Evolutionary conservation across 192 early-diverging fungal species (phyloP).

Genomic region (Rhizoclosmatium sp.): DNA sequence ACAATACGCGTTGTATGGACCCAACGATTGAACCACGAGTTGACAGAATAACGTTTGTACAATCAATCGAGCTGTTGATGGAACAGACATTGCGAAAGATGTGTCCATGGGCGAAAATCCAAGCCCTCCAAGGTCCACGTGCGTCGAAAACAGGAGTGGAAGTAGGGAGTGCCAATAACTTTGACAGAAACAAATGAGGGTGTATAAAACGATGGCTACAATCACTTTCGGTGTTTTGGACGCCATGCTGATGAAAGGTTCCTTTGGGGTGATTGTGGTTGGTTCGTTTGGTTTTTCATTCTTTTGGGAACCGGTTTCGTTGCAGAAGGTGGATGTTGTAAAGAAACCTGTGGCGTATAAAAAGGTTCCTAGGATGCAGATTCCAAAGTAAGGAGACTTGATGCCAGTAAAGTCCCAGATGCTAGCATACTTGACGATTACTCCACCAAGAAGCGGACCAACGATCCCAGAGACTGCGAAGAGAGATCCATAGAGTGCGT

Average conservation of each 20-base stretch:
- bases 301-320: background rate
- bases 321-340: background rate
- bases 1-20: constrained; percentile 10
- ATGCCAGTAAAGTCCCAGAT: background rate
- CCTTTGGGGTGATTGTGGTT: background rate
- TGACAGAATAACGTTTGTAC: constrained; percentile 45
- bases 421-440: background rate
- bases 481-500: constrained; percentile 54
- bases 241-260: too few relatives aligned
- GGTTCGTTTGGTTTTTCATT: background rate
- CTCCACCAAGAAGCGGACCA: constrained; percentile 35
- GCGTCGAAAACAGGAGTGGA: constrained; percentile 52
- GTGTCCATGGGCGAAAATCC: constrained; percentile 31
- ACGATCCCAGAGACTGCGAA: constrained; percentile 43
- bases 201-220: constrained; percentile 41
- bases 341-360: background rate
- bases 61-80: constrained; percentile 46
- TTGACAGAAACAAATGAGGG: constrained; percentile 54
- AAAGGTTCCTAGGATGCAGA: background rate
- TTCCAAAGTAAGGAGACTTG: background rate
- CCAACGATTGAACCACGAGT: constrained; percentile 25
- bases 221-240: constrained; percentile 15
- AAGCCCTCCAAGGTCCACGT: constrained; percentile 23
- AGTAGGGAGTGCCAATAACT: constrained; percentile 48
- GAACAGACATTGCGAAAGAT: constrained; percentile 38